A percentile compares a stretch with the other conserved stretches of the same genome.
Conservation (phyloP, 2,329 filamentous ascomycete species). For the Gnomoniopsis sp. region DNA sequence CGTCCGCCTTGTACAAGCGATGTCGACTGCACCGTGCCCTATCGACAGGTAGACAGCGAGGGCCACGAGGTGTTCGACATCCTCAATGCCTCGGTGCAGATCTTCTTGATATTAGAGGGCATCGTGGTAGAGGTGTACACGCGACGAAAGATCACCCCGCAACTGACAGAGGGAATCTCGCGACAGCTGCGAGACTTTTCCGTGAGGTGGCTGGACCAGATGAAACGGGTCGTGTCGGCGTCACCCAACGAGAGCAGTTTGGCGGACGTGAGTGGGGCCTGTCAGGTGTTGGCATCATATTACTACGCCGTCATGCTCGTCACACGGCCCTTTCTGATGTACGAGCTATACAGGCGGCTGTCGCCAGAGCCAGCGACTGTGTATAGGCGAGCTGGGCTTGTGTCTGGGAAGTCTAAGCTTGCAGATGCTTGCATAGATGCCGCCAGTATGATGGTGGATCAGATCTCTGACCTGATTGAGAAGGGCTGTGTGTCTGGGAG, state of each 20-base stretch:
- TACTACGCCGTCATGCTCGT: slow-evolving; percentile 58
- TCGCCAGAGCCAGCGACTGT: slow-evolving; percentile 29
- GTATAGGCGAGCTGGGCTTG: slow-evolving; percentile 21
- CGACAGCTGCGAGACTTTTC: slow-evolving; percentile 51
- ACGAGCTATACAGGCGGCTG: slow-evolving; percentile 46
- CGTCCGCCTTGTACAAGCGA: slow-evolving; percentile 51
- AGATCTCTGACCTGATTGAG: slow-evolving; percentile 42
- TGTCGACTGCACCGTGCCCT: slow-evolving; percentile 51
- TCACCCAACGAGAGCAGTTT: slow-evolving; percentile 23
- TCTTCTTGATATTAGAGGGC: slow-evolving; percentile 47
- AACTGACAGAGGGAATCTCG: slow-evolving; percentile 52
- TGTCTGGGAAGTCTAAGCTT: slow-evolving; percentile 45
- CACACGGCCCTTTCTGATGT: slow-evolving; percentile 54
- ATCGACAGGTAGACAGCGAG: slow-evolving; percentile 32
- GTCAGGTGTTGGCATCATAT: slow-evolving; percentile 49
- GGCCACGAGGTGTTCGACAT: slow-evolving; percentile 41
- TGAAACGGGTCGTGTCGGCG: slow-evolving; percentile 38
- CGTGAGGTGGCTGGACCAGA: slow-evolving; percentile 40
- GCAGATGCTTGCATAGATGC: slow-evolving; percentile 55
- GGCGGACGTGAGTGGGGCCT: slow-evolving; percentile 40
- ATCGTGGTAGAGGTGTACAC: slow-evolving; percentile 53
- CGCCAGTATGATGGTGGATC: slow-evolving; percentile 50
- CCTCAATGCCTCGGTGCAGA: slow-evolving; percentile 50
- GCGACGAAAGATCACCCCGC: slow-evolving; percentile 48
- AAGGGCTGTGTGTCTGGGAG: slow-evolving; percentile 38